Evolutionary conservation across 1,284 basidiomycete species (phyloP), one percentile per base, ranked within the genome.

Genomic region (Agroathelia rolfsii): DNA sequence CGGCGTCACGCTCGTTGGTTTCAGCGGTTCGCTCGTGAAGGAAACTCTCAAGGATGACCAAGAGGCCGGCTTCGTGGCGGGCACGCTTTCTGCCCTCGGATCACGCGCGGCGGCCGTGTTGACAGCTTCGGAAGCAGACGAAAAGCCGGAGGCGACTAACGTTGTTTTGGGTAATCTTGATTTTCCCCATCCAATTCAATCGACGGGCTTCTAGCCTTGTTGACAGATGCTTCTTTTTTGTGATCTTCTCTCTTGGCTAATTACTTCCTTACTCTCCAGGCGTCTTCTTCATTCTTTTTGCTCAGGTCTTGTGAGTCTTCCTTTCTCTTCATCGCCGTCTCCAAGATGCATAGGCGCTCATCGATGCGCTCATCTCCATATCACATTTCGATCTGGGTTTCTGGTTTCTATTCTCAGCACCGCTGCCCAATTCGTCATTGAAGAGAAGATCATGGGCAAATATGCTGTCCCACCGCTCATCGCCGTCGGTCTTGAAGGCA

Each of bases 401-500:
- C 40, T 81, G 84, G 52, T 45, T 41, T 32, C 34, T 36, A 36
- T 39, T 19, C 81, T 11, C 47, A 89, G 86, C 60, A 84, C 86
- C 20, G 90, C 90, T 30, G 75, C 76, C 8, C 89, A 94, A 51
- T 93, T 93, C 51, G 90, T 97, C 29, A 69, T 95, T n/a, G 94
- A 97, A 66, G 88, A 89, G 69, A 70, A 70, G 67, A 77, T 80
- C 47, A 74, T 80, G 69, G 70, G 74, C 26, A 72, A 72, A 33
- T 94, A 95, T 63, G 69, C 76, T 27, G 81, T 98, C 35, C 76
- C 83, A 33, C 93, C 95, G 12, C 70, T 97, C 20, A 72, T 92
- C 34, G 93, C 94, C 8, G 95, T 97, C 32, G 89, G 92, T 17
- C 86, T 76, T 42, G 95, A 99, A 60, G 95, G n/a, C n/a, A n/a